phyloP scores from a whole-genome alignment of 169 alveolate species.

The Sarcocystis neurona region DNA sequence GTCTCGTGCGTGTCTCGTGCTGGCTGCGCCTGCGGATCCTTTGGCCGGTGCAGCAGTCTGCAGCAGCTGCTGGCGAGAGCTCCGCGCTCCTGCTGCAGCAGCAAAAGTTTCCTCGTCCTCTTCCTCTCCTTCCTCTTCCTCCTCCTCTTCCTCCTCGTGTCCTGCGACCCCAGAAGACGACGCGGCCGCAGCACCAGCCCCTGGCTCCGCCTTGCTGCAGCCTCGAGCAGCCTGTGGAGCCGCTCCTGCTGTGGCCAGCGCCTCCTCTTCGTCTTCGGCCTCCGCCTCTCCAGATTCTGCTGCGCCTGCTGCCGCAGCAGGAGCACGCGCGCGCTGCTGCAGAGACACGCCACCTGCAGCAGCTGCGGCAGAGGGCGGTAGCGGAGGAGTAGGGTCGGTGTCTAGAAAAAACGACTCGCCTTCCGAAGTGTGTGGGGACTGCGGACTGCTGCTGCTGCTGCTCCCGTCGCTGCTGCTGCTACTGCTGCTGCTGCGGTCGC shows the following conservation, averaged over 20 bases:
- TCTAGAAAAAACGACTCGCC: too few relatives aligned
- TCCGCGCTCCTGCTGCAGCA: constrained; percentile 3
- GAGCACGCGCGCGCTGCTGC: too few relatives aligned
- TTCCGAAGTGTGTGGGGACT: too few relatives aligned
- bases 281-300: neutral
- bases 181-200: too few relatives aligned
- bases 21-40: neutral
- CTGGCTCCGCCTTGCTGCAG: neutral
- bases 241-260: neutral
- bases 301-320: neutral
- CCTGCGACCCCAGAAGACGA: too few relatives aligned
- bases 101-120: constrained; percentile 16
- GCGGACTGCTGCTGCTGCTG: too few relatives aligned
- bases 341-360: too few relatives aligned
- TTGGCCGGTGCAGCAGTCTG: constrained; percentile 2
- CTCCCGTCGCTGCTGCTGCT: too few relatives aligned
- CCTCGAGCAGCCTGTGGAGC: neutral
- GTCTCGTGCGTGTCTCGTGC: neutral
- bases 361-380: too few relatives aligned
- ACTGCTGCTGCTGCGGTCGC: too few relatives aligned
- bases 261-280: neutral
- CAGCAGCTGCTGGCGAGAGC: neutral
- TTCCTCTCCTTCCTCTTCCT: neutral
- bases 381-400: too few relatives aligned
- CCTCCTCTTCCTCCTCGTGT: too few relatives aligned